A percentile compares a stretch with the other conserved stretches of the same genome.
Evolutionary conservation across 192 early-diverging fungal species (phyloP).

Genomic region (Diversispora eburnea): DNA sequence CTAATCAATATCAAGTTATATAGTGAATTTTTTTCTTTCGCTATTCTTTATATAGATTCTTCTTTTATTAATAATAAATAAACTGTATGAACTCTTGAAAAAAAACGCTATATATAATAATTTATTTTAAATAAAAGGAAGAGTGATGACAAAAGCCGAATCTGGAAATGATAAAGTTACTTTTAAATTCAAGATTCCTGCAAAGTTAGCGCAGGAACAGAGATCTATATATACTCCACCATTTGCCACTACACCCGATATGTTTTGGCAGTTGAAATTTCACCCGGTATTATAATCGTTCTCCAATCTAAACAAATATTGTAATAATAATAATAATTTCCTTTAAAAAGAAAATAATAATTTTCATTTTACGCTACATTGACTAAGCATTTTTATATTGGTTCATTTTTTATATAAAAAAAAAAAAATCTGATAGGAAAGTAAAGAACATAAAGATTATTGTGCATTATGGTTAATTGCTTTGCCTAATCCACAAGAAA

Average conservation of each 20-base stretch:
- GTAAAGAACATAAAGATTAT: constrained; percentile 3
- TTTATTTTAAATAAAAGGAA: too few species aligned
- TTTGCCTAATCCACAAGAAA: constrained; percentile 13
- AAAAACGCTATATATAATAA: too few species aligned
- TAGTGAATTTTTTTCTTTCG: too few species aligned
- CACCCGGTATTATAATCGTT: constrained; percentile 6
- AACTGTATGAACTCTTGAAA: too few species aligned
- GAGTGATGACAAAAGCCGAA: background rate
- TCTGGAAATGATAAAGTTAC: background rate
- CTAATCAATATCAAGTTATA: too few species aligned
- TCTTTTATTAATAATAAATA: too few species aligned
- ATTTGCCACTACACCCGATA: constrained; percentile 15
- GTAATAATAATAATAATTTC: too few species aligned
- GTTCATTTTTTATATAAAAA: background rate
- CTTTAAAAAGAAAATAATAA: background rate
- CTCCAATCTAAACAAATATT: background rate
- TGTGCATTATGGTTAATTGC: constrained; percentile 10
- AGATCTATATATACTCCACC: constrained; percentile 13
- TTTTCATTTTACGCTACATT: background rate
- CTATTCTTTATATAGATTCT: too few species aligned
- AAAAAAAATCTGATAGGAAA: background rate
- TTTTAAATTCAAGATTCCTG: constrained; percentile 8
- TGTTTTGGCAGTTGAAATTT: constrained; percentile 26
- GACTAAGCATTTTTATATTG: background rate
- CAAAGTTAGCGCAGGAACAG: background rate